phyloP scores from a whole-genome alignment of 1,139 yeast genomes.

The Hanseniaspora uvarum region DNA sequence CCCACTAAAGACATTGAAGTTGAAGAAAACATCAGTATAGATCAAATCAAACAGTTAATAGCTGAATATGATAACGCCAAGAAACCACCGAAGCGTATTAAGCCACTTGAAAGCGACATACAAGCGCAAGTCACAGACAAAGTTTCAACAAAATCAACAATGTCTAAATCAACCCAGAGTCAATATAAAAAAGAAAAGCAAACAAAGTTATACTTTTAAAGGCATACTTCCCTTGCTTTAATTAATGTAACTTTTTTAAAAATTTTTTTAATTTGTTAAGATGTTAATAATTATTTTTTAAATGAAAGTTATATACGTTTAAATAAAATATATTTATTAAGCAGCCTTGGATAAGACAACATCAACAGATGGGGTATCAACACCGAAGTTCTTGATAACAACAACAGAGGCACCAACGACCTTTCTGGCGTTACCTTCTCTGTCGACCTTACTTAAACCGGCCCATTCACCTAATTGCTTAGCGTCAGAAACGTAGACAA shows the following conservation, averaged over 20 bases:
- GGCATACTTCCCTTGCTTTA: background rate
- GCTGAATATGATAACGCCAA: conserved; percentile 3
- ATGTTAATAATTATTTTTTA: conserved; percentile 6
- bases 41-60: conserved; percentile 4
- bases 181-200: conserved; percentile 7
- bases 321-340: conserved; percentile 49
- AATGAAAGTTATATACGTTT: conserved; percentile 19
- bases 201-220: conserved; percentile 2
- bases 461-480: conserved; percentile 99
- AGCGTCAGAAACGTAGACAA: conserved; percentile 98
- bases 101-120: background rate
- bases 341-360: conserved; percentile 94
- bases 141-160: background rate
- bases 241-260: too few species aligned
- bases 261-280: background rate
- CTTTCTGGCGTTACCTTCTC: conserved; percentile 99
- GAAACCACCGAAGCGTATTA: background rate
- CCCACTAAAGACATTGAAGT: conserved; percentile 16
- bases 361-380: conserved; percentile 96
- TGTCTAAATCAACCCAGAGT: background rate
- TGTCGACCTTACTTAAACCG: conserved; percentile 98
- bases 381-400: conserved; percentile 99
- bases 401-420: conserved; percentile 99
- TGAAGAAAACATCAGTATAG: conserved; percentile 9
- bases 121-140: background rate